A percentile compares a stretch with the other conserved stretches of the same genome.
Evolutionary conservation across 257 asterid genomes (phyloP).

Genomic region (Solanum pimpinellifolium): DNA sequence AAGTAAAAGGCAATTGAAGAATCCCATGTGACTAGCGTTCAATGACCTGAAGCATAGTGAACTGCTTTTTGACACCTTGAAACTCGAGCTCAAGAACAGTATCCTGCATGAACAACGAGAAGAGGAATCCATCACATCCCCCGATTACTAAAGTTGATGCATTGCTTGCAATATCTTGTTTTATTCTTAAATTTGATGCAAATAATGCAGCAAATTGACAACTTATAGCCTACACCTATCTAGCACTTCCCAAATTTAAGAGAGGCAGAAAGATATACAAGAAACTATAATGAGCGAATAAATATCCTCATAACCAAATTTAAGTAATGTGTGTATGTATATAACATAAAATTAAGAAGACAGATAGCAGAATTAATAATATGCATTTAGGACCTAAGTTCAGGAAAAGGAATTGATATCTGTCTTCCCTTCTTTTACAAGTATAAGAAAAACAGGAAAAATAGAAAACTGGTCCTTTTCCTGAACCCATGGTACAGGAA

Average conservation of each 20-base stretch:
- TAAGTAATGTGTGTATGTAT: background rate
- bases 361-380: background rate
- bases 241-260: background rate
- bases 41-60: conserved; percentile 93
- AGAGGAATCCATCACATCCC: background rate
- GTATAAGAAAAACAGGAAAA: background rate
- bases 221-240: background rate
- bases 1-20: background rate
- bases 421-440: background rate
- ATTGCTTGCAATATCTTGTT: background rate
- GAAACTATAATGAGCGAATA: background rate
- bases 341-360: background rate
- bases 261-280: background rate
- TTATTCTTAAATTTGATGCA: background rate
- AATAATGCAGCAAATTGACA: background rate
- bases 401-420: background rate
- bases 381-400: background rate
- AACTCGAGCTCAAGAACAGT: conserved; percentile 98
- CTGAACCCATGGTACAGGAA: background rate
- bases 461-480: background rate
- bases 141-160: background rate
- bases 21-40: background rate
- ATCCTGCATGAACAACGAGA: conserved; percentile 47
- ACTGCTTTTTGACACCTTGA: conserved; percentile 77
- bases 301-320: background rate